Evolutionary conservation across 2,329 filamentous ascomycete genomes (phyloP).

Genomic region (Epichloe hybrida): DNA sequence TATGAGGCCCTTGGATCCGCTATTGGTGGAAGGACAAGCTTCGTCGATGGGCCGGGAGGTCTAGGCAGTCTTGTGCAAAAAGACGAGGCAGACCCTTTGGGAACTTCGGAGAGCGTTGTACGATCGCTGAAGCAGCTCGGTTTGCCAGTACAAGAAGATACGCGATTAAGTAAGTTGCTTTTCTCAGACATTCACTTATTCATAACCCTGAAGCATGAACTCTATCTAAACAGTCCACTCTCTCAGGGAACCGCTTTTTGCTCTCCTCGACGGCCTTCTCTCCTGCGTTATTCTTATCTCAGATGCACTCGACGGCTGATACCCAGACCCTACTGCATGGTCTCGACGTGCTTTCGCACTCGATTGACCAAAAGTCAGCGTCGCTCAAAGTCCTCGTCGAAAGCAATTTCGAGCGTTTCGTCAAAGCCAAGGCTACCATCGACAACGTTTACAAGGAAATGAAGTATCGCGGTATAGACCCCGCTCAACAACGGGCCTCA

Average conservation of each 20-base stretch:
- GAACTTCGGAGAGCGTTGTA: constrained; percentile 78
- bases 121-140: constrained; percentile 63
- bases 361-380: constrained; percentile 95
- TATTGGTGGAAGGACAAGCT: constrained; percentile 49
- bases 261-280: constrained; percentile 94
- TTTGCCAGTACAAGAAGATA: constrained; percentile 72
- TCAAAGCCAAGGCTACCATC: constrained; percentile 92
- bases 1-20: constrained; percentile 75
- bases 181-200: constrained; percentile 3
- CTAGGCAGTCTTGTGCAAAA: constrained; percentile 70
- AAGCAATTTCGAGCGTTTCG: constrained; percentile 96
- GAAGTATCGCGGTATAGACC: constrained; percentile 56
- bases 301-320: constrained; percentile 77
- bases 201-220: neutral
- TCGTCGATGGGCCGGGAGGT: constrained; percentile 26
- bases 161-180: constrained; percentile 51
- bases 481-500: constrained; percentile 25
- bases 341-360: constrained; percentile 72
- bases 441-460: constrained; percentile 99
- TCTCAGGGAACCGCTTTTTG: constrained; percentile 73
- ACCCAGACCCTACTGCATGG: constrained; percentile 70
- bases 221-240: constrained; percentile 10
- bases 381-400: constrained; percentile 94
- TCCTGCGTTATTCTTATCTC: constrained; percentile 78
- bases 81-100: constrained; percentile 86